Conservation (phyloP, 257 asterid species). For the Solanum clarkiae region DNA sequence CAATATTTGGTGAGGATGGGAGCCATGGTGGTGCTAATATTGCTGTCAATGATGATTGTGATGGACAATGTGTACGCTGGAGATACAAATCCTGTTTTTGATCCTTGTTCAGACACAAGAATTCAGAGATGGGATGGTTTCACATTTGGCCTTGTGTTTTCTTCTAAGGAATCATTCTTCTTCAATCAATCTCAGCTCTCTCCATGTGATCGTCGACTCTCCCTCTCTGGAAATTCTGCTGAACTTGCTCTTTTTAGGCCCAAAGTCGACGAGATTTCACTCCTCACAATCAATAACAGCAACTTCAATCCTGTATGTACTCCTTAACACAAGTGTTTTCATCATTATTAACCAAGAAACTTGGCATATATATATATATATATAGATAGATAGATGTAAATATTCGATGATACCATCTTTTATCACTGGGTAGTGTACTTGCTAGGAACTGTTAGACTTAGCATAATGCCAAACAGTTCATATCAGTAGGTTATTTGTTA, state of each 20-base stretch:
- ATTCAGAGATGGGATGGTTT: constrained; percentile 70
- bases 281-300: constrained; percentile 59
- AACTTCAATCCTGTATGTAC: constrained; percentile 37
- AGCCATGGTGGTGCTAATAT: constrained; percentile 9
- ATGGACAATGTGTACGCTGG: constrained; percentile 21
- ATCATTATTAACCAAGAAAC: background rate
- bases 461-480: background rate
- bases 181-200: constrained; percentile 81
- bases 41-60: constrained; percentile 8
- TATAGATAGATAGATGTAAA: background rate
- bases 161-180: constrained; percentile 57
- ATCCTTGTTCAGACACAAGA: constrained; percentile 68
- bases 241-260: constrained; percentile 77
- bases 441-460: background rate
- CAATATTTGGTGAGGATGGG: background rate
- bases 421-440: background rate
- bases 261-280: constrained; percentile 84
- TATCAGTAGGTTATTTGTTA: background rate
- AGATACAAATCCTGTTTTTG: constrained; percentile 52
- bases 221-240: constrained; percentile 31
- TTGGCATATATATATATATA: background rate
- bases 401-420: background rate
- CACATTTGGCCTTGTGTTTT: constrained; percentile 69
- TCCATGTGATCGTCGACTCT: constrained; percentile 76
- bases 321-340: background rate